Evolutionary conservation across 2,329 filamentous ascomycete species (phyloP), one percentile per base, ranked within the genome.

Genomic region (Aspergillus flavus): DNA sequence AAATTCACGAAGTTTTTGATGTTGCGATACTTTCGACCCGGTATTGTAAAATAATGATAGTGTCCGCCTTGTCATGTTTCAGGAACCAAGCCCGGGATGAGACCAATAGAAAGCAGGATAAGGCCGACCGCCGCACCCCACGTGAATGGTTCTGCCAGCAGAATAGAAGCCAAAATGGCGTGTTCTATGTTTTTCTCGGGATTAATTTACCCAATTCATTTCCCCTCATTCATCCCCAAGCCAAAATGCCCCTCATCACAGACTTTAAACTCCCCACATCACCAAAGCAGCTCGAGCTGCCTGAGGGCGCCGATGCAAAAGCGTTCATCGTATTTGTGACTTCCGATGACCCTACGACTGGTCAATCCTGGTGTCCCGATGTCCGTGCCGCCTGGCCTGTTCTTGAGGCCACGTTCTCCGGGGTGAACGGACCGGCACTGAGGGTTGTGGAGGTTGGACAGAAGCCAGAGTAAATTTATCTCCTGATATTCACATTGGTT

Each of bases 291-390:
- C 87, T 72, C 2, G 57, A 64, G 11, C 39, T 73, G 11, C 56
- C 71, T 21, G 34, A 65, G 14, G 55, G 56, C 14, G 28, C 65
- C 23, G 58, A 58, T 48, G 70, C 73, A 1, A 69, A 64, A 16
- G 54, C 74, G 3, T 80, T 78, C 66, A 59, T 80, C 53, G 70
- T 75, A n/a, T 80, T 80, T 66, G 70, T 76, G 39, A 74, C 78
- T 2, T 78, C 75, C 36, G 54, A 72, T 39, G 76, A 79, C 50
- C 72, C 76, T 9, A 63, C 64, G 3, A 80, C 78, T 21, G 71
- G 71, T 9, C 67, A 75, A 61, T 71, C 78, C 4, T 80, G 78
- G 79, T 80, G 78, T 28, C 78, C 79, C 0, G 78, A 80, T 57
- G 78, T 80, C 30, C 72, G 75, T 16, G 75, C 74, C 10, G 75